Conservation (phyloP, 1,284 basidiomycete genomes). For the Heterobasidion irregulare region DNA sequence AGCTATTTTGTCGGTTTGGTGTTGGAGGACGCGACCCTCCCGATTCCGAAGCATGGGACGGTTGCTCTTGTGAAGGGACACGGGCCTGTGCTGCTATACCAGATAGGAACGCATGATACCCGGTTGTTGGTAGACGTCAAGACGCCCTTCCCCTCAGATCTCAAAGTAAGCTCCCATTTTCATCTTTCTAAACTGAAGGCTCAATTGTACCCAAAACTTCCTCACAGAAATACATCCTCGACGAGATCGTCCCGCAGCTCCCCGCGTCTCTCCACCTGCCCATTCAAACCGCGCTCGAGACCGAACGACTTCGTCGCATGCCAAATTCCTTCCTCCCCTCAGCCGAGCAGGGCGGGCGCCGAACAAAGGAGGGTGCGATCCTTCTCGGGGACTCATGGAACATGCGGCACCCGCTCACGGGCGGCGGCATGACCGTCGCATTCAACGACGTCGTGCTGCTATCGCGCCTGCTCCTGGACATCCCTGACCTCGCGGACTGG, state of each 20-base stretch:
- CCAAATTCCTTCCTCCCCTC: constrained; percentile 94
- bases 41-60: constrained; percentile 82
- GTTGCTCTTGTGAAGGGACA: constrained; percentile 67
- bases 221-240: constrained; percentile 57
- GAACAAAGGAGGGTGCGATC: constrained; percentile 67
- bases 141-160: constrained; percentile 74
- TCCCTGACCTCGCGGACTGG: constrained; percentile 56
- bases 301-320: constrained; percentile 82
- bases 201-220: background rate
- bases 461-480: constrained; percentile 46
- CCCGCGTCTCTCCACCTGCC: constrained; percentile 61
- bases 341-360: constrained; percentile 61
- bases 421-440: constrained; percentile 95
- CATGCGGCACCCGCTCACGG: constrained; percentile 98
- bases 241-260: constrained; percentile 72
- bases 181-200: background rate
- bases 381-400: constrained; percentile 97
- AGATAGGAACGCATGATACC: constrained; percentile 76
- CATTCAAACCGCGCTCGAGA: constrained; percentile 54
- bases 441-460: constrained; percentile 79
- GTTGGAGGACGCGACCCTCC: constrained; percentile 68
- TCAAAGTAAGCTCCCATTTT: constrained; percentile 47
- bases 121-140: constrained; percentile 93
- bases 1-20: constrained; percentile 82
- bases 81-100: constrained; percentile 85